Base-by-base conservation (phyloP, 257 asterid genomes). In the Nicotiana knightiana region DNA sequence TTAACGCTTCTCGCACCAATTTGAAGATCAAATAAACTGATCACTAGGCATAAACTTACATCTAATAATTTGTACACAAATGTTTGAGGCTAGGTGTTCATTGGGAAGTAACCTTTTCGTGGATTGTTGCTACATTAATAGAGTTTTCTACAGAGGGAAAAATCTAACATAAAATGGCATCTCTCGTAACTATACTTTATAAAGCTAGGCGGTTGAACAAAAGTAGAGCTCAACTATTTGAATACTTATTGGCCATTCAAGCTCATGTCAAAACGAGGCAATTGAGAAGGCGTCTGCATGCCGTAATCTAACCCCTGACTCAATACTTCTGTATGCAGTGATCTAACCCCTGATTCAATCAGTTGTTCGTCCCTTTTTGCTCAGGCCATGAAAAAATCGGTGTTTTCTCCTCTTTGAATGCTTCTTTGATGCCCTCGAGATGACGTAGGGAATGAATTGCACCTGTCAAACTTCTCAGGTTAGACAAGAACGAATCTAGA, bases 341-440 rank as follows among this genome's bases (percentile, higher is more conserved):
- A 26, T 73, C 1, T 26, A 26, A 71, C 10, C 62, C 21, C 24
- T 73, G 39, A 11, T 43, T 70, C 59, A 43, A 3, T 48, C 79
- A 16, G 79, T 48, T 58, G 85, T 79, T 88, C 88, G 85, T 0
- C 87, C 86, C 79, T 71, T 86, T 84, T 84, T 89, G 88, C 89
- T 93, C 57, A 88, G 88, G 61, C 97, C 96, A 71, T 90, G 98
- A 85, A 94, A 90, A 89, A 96, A 91, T 5, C 98, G 87, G 76
- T 91, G 96, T 67, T 90, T 95, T 84, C 95, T 86, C 87, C 94
- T 88, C 92, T 83, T 90, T 4, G 97, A 82, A 84, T 90, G 98
- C 87, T 79, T 92, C 76, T 86, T 79, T 6, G 88, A 85, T 80
- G 92, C 90, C 87, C 91, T 93, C 12, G 98, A 85, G 81, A 82